These are phyloP conservation scores for Endothia cerciana DNA, from an alignment of 2,329 filamentous ascomycete species.

Conservation along the genomic window DNA sequence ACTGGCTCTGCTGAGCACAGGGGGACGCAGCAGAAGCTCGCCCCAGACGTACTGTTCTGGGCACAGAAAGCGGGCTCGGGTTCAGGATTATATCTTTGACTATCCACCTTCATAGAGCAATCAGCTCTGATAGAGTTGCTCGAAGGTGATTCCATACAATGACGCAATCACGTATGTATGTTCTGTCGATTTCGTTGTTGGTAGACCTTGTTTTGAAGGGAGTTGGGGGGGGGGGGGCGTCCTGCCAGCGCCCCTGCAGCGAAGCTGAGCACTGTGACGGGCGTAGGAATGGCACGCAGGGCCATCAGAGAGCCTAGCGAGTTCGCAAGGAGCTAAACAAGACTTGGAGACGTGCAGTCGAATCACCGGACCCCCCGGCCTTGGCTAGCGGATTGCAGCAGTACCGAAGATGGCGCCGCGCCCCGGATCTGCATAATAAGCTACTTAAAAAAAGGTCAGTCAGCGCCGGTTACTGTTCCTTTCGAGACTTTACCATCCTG, in stretches of 20 bases:
- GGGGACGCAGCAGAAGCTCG: not conserved
- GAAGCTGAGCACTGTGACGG: not conserved
- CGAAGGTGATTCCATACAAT: not conserved
- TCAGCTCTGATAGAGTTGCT: not conserved
- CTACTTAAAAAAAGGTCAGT: not conserved
- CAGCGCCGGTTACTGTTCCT: not conserved
- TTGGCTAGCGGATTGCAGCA: no score
- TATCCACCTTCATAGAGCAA: not conserved
- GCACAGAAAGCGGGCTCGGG: not conserved
- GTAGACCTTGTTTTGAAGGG: not conserved
- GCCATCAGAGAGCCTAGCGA: not conserved
- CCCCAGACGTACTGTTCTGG: not conserved
- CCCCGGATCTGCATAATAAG: no score
- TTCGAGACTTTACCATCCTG: not conserved
- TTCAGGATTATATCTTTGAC: not conserved
- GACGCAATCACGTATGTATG: not conserved
- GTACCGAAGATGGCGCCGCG: no score
- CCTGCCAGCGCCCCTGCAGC: not conserved
- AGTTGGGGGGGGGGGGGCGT: not conserved
- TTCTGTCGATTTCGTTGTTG: not conserved
- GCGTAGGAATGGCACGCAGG: not conserved
- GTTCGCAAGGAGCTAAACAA: not conserved
- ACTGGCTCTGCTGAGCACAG: not conserved
- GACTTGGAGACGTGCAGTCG: not conserved
- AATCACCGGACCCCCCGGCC: not conserved